Base-by-base conservation (phyloP, 352 stramenopile species). In the Globisporangium spinosum region DNA sequence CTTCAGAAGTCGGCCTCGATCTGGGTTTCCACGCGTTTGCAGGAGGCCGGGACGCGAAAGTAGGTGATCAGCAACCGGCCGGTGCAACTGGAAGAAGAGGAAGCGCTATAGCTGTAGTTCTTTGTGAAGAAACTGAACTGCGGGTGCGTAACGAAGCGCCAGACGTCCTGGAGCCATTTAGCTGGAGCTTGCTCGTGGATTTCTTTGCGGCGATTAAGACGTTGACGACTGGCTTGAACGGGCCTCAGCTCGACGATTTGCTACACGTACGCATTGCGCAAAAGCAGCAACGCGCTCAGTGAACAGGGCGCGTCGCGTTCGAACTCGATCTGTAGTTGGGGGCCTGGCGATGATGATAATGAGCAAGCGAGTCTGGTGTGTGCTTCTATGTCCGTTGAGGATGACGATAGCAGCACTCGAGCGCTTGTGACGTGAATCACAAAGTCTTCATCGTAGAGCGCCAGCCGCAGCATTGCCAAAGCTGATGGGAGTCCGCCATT, bases 1-100 rank as follows among this genome's bases (percentile, higher is more conserved):
- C 84, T 91, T 84, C 86, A 94, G 54, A 86, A 87, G 0, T 29
- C 62, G 15, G 55, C 65, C 55, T 94, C 86, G 3, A 94, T 35
- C 3, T 59, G 15, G 0, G 27, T 23, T 51, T 94, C 86, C 8
- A 77, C 70, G 17, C 61, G 13, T 13, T 53, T 27, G 47, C 58
- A 74, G 32, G 70, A 59, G 20, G 89, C 54, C 0, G n/a, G 17
- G 1, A 91, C 74, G 10, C 74, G 77, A 43, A 93, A 91, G 32
- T 78, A 76, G 1, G 35, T 58, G 15, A 70, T 10, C 6, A 35
- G 17, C 7, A 27, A 70, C 34, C 58, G 58, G 10, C 64, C 15
- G 13, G 23, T 10, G 4, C 32, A 12, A 40, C 6, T 49, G 15
- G 3, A 25, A 9, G 27, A 22, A 4, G 20, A n/a, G 0, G 55